Percentiles rank a stretch among this genome's conserved stretches.
Evolutionary conservation across 352 stramenopile genomes (phyloP).

Genomic region (Pythium rishiriense): DNA sequence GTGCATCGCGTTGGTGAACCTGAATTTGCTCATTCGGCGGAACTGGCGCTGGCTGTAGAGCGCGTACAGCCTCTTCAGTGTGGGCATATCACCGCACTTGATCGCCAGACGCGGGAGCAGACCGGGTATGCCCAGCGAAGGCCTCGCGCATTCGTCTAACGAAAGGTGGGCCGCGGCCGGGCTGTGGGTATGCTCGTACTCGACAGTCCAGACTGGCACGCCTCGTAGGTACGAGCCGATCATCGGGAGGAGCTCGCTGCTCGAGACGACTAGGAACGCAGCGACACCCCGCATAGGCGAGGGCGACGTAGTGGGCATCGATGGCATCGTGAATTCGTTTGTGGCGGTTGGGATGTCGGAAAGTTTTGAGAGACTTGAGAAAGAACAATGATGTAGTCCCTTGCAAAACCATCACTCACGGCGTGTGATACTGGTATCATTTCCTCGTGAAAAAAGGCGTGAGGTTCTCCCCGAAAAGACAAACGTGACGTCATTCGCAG

Average conservation of each 20-base stretch:
- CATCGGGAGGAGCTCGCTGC: neutral
- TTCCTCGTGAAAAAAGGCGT: no score
- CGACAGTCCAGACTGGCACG: constrained; percentile 7
- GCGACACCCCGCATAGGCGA: no score
- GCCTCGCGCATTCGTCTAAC: neutral
- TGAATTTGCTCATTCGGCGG: neutral
- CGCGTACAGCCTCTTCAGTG: neutral
- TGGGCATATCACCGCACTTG: neutral
- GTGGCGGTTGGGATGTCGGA: no score
- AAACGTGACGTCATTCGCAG: no score
- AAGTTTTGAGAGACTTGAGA: no score
- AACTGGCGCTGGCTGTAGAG: constrained; percentile 7
- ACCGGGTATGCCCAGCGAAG: neutral
- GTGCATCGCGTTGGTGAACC: constrained; percentile 1
- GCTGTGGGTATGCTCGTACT: constrained; percentile 2
- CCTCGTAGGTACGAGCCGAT: constrained; percentile 15
- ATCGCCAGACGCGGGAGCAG: constrained; percentile 14
- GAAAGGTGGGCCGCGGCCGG: neutral
- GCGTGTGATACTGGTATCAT: no score
- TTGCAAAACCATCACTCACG: no score
- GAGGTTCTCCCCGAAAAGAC: no score
- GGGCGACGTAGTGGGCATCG: no score
- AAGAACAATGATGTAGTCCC: no score
- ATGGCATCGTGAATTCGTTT: no score
- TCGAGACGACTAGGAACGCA: constrained; percentile 7